A percentile compares a stretch with the other conserved stretches of the same genome.
Conservation (phyloP, 805 yeast species). For the Pichia paraexigua region DNA sequence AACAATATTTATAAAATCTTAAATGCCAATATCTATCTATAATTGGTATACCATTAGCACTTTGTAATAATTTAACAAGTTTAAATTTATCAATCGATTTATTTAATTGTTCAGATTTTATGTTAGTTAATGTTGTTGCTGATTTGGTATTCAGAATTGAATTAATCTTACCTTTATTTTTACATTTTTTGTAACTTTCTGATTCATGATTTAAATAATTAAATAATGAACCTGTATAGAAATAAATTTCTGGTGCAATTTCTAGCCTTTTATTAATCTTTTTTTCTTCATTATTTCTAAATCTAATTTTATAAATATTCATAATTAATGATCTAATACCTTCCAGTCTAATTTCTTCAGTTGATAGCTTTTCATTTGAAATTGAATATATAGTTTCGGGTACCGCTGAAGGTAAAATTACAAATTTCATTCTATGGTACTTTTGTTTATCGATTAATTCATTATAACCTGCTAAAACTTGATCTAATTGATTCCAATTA, state of each 20-base stretch:
- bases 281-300: slow-evolving; percentile 36
- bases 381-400: slow-evolving; percentile 42
- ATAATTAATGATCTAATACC: slow-evolving; percentile 69
- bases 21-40: slow-evolving; percentile 90
- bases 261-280: slow-evolving; percentile 35
- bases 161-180: not conserved
- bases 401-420: slow-evolving; percentile 69
- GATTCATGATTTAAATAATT: slow-evolving; percentile 42
- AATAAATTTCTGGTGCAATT: slow-evolving; percentile 64
- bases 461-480: slow-evolving; percentile 82
- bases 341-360: slow-evolving; percentile 89
- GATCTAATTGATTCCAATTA: slow-evolving; percentile 93
- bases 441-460: slow-evolving; percentile 53
- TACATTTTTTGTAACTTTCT: slow-evolving; percentile 5
- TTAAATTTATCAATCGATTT: slow-evolving; percentile 42
- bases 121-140: not conserved
- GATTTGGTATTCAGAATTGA: not conserved
- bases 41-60: slow-evolving; percentile 54
- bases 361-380: slow-evolving; percentile 52
- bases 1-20: slow-evolving; percentile 66
- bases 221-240: slow-evolving; percentile 80
- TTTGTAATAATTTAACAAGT: slow-evolving; percentile 60
- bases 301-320: slow-evolving; percentile 50
- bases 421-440: slow-evolving; percentile 70
- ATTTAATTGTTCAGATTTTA: slow-evolving; percentile 31